Evolutionary conservation across 225 moss, liverwort and hornwort species (phyloP), one percentile per base, ranked within the genome.

Genomic region (Marchantia polymorpha): DNA sequence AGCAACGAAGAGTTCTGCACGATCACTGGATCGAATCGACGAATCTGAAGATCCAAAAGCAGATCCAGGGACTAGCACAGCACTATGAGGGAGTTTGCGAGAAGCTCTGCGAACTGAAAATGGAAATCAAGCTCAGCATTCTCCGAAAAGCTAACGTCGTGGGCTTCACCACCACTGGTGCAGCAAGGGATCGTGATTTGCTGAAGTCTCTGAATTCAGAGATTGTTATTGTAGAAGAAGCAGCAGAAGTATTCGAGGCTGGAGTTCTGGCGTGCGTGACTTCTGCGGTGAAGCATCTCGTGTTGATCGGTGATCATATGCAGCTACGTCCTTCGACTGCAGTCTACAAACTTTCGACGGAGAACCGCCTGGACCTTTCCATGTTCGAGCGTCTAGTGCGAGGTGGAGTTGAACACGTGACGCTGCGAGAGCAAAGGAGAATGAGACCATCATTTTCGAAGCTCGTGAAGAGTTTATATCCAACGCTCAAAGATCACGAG

Each of bases 171-270:
- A 90, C 90, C 12, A 86, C 86, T 16, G 75, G 83, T 11, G 86
- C 84, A 3, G 86, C 90, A 0, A 76, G 52, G 59, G 14, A 72
- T 61, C 86, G 80, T 26, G 77, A 88, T 17, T 67, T 86, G 16
- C 50, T 90, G 49, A 83, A 72, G 78, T 80, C 88, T 9, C 77
- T 90, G 55, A 84, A 81, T 29, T 77, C 90, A 7, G 86, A 88
- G n/a, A 79, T 90, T 1, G 64, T 90, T 8, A 84, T 90, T 7
- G 86, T 90, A 6, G 90, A 90, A 77, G 90, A 90, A 77, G 90
- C 90, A 15, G 88, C 88, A 3, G 90, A 90, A 83, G 88, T 88
- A 12, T 76, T 90, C 0, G 88, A 90, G 53, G 84, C 66, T 0
- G 86, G 86, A 63, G 73, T 90, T 48, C 51, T 90, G 25, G 86